Base-by-base conservation (phyloP, 306 rosid species). In the Acacia melanoxylon region DNA sequence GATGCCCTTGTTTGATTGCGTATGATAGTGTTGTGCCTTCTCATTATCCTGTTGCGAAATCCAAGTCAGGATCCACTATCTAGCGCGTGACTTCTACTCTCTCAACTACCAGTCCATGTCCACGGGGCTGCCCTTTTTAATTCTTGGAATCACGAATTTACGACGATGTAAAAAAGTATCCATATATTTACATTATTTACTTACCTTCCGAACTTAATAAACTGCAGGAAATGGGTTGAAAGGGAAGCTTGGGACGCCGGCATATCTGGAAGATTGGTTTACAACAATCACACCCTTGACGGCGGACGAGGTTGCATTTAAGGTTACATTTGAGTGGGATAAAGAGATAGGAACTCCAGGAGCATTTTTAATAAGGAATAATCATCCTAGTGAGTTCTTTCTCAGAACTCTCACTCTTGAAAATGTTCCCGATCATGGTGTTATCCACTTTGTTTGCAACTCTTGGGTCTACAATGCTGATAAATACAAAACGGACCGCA, bases 391-490 rank as follows among this genome's bases (percentile, higher is more conserved):
- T 73, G 89, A 94, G 71, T 94, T 94, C 83, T 92, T 86, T 78
- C 80, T 94, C 4, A 89, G 78, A 86, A 84, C 82, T 35, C 83
- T 94, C 52, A 91, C 96, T 3, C 93, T 94, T 11, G 89, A 90
- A 66, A 65, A 86, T 79, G 90, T 92, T 67, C 98, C 97, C 0
- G 90, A 89, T 65, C 86, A 86, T 75, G 97, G 94, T 24, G 66
- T 3, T 29, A 75, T 92, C 62, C 97, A 90, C 83, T 94, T 92
- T 42, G 88, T 83, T 3, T 94, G 98, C 90, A 92, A 91, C 88
- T 94, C 98, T 13, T 94, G 98, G 97, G 90, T 94, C 25, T 94
- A 91, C 83, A 94, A 94, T 68, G 72, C 90, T 6, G 65, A 83
- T 1, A 86, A 87, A 78, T 91, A 92, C 79, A 15, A 86, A 33